Percentiles rank a stretch among this genome's conserved stretches.
These are phyloP conservation scores for Amylocystis lapponica DNA, from an alignment of 768 basidiomycete species.

Conservation along the genomic window DNA sequence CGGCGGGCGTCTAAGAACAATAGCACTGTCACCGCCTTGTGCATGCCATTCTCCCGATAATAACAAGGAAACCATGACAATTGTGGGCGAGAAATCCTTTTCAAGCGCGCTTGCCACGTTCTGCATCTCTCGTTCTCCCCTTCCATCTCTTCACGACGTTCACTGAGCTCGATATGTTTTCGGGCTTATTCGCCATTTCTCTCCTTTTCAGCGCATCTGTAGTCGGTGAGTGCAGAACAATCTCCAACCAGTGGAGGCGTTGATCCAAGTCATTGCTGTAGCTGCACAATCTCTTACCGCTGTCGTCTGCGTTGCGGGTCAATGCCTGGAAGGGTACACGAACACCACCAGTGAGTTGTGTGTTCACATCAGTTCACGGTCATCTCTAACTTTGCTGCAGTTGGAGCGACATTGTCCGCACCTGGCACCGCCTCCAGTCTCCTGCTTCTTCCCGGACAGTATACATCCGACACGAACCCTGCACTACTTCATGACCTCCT, in stretches of 20 bases:
- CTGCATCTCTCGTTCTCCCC: constrained; percentile 9
- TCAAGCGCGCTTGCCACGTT: constrained; percentile 7
- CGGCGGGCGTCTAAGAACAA: too few relatives aligned
- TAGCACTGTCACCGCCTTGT: too few relatives aligned
- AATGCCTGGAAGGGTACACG: constrained; percentile 77
- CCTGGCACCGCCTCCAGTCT: constrained; percentile 46
- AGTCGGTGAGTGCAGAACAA: constrained; percentile 27
- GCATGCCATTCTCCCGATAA: too few relatives aligned
- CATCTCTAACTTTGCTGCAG: constrained; percentile 32
- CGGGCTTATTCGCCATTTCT: constrained; percentile 31
- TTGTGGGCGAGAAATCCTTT: constrained; percentile 11
- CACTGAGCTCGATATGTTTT: constrained; percentile 30
- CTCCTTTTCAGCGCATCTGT: constrained; percentile 33
- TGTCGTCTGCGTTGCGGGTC: constrained; percentile 81
- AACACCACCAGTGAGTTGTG: constrained; percentile 58
- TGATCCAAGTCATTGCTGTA: constrained; percentile 1
- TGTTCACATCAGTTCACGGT: not conserved
- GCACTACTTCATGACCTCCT: constrained; percentile 64
- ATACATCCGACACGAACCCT: constrained; percentile 65
- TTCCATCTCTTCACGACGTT: constrained; percentile 13
- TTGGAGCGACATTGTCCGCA: constrained; percentile 62
- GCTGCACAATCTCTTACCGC: constrained; percentile 49
- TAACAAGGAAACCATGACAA: constrained; percentile 24
- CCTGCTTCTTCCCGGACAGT: constrained; percentile 73
- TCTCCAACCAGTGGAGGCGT: not conserved